A percentile compares a stretch with the other conserved stretches of the same genome.
phyloP scores from a whole-genome alignment of 2,329 filamentous ascomycete species.

The Penicillium sp. region DNA sequence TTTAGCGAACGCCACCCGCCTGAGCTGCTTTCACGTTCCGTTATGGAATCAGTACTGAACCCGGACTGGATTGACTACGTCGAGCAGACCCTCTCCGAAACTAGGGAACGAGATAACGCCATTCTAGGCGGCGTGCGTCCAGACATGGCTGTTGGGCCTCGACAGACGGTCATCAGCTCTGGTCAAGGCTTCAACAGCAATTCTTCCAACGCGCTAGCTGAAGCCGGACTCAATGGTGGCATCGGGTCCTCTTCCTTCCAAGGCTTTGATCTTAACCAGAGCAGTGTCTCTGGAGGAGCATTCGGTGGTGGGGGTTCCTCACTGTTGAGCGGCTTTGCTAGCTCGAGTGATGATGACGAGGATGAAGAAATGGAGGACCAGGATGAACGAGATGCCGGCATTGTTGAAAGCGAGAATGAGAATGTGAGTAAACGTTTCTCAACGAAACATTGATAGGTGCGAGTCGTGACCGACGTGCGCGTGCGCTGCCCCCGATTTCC shows the following conservation, averaged over 20 bases:
- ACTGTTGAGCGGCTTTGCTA: conserved; percentile 85
- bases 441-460: conserved; percentile 54
- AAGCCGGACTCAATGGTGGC: conserved; percentile 74
- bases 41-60: conserved; percentile 85
- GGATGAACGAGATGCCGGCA: conserved; percentile 52
- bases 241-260: conserved; percentile 50
- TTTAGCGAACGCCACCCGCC: conserved; percentile 93
- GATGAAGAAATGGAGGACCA: conserved; percentile 80
- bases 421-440: conserved; percentile 65
- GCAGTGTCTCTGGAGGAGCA: conserved; percentile 65
- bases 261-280: conserved; percentile 66
- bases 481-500: conserved; percentile 13
- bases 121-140: conserved; percentile 93
- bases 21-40: conserved; percentile 76
- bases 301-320: conserved; percentile 66
- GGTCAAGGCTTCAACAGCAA: conserved; percentile 58
- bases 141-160: conserved; percentile 79
- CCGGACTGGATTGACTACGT: conserved; percentile 93
- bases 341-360: conserved; percentile 92
- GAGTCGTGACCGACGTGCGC: conserved; percentile 45
- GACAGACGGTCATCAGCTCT: conserved; percentile 64
- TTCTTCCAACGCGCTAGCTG: conserved; percentile 67
- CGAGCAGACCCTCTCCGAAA: conserved; percentile 87
- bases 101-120: conserved; percentile 94
- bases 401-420: conserved; percentile 52